Evolutionary conservation across 768 basidiomycete species (phyloP).

Genomic region (Psilocybe cyanescens): DNA sequence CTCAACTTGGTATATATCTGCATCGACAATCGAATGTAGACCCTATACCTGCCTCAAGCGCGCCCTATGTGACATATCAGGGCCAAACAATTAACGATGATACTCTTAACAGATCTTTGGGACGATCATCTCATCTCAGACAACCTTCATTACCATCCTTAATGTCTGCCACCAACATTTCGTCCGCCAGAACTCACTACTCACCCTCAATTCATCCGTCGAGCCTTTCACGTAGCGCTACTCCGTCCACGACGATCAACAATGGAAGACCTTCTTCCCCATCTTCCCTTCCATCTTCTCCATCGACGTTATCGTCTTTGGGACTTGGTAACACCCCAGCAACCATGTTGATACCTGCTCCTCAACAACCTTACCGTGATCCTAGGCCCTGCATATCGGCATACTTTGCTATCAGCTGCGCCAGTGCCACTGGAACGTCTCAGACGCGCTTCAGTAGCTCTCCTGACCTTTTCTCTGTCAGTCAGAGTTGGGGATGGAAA

Average conservation of each 20-base stretch:
- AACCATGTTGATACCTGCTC: slow-evolving; percentile 33
- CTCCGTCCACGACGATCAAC: slow-evolving; percentile 26
- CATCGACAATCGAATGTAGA: slow-evolving; percentile 86
- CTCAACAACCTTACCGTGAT: slow-evolving; percentile 76
- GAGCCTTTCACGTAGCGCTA: slow-evolving; percentile 41
- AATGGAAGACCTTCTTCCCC: slow-evolving; percentile 24
- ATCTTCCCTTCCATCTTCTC: slow-evolving; percentile 27
- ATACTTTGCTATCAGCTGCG: slow-evolving; percentile 85
- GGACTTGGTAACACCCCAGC: slow-evolving; percentile 19
- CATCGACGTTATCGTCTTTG: slow-evolving; percentile 23
- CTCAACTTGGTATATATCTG: slow-evolving; percentile 86
- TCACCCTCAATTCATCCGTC: slow-evolving; percentile 50
- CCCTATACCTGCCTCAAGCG: slow-evolving; percentile 73
- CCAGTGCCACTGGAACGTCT: slow-evolving; percentile 79
- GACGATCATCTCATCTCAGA: slow-evolving; percentile 20
- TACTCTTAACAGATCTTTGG: slow-evolving; percentile 7
- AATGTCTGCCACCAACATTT: slow-evolving; percentile 17
- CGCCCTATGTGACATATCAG: slow-evolving; percentile 37
- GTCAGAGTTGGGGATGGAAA: slow-evolving; percentile 97
- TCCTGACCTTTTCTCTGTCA: slow-evolving; percentile 83
- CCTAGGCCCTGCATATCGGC: slow-evolving; percentile 71
- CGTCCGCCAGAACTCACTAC: slow-evolving; percentile 39
- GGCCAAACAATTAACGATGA: slow-evolving; percentile 7
- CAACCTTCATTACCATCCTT: slow-evolving; percentile 37
- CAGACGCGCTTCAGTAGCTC: slow-evolving; percentile 84